A percentile compares a stretch with the other conserved stretches of the same genome.
phyloP scores from a whole-genome alignment of 2,329 filamentous ascomycete genomes.

The Corniculantispora saksenae region DNA sequence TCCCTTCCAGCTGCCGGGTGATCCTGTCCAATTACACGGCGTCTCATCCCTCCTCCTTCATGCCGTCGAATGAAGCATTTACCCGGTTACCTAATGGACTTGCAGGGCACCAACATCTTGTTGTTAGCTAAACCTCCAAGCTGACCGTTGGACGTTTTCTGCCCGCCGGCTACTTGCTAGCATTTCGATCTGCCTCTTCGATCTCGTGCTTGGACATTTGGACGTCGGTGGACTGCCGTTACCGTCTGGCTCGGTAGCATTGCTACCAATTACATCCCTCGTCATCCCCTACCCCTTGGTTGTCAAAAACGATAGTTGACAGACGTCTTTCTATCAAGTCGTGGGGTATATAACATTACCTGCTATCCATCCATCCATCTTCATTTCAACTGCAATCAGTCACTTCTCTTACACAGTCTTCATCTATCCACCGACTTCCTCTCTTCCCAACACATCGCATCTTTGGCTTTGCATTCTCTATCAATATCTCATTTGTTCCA shows the following conservation, averaged over 20 bases:
- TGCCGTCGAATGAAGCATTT: constrained; percentile 3
- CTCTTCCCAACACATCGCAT: not conserved
- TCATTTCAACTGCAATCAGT: not conserved
- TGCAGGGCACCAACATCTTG: not conserved
- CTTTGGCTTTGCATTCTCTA: no score
- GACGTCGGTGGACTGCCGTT: not conserved
- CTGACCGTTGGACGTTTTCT: not conserved
- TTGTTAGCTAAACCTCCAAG: not conserved
- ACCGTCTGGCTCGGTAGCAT: not conserved
- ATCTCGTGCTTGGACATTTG: not conserved
- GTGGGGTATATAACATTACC: not conserved
- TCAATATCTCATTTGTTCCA: not conserved
- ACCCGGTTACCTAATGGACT: not conserved
- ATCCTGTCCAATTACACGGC: not conserved
- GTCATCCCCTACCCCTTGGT: not conserved
- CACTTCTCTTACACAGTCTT: not conserved
- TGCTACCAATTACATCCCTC: not conserved
- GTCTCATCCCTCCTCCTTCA: not conserved
- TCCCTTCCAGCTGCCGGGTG: not conserved
- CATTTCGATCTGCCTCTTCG: not conserved
- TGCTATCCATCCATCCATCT: not conserved
- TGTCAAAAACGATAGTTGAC: not conserved
- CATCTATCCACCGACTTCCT: not conserved
- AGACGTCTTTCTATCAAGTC: not conserved
- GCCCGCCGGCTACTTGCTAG: not conserved